Base-by-base conservation (phyloP, 495 filamentous ascomycete genomes). In the Annulohypoxylon nitens region DNA sequence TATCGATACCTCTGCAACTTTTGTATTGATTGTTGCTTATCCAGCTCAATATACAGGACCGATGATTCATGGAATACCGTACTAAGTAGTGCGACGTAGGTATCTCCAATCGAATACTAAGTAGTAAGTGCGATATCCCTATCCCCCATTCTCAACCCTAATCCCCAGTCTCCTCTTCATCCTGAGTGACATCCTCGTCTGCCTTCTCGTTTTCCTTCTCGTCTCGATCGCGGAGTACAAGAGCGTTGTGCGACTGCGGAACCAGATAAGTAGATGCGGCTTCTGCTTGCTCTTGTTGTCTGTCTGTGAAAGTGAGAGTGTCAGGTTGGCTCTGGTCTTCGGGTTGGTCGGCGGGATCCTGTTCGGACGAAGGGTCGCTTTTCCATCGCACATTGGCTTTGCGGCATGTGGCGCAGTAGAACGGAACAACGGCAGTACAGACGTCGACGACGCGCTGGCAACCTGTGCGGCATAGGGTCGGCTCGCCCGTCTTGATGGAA, bases 401-500 rank as follows among this genome's bases (percentile, higher is more conserved):
- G n/a, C 55, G 55, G 30, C 55, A 59, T 8, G 2, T 3, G 8
- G 5, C 14, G 14, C 45, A 68, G 18, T 43, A 3, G 50, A 51
- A 59, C 0, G 64, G 64, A 33, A 67, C 64, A 2, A 59, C 3
- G 8, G 34, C 64, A 50, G 14, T 26, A 0, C 53, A 2, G 18
- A 67, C 55, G 4, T 20, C 11, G 55, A 67, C 34, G 8, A 8
- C 25, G 10, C 64, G 64, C 18, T 20, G 1, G 12, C 30, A 30
- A 34, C 64, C 64, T 8, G 41, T 30, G 0, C 2, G n/a, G 33
- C 64, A 67, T 18, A 67, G 55, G 23, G 61, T 43, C 0, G 20
- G 1, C 12, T 43, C 12, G 10, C 55, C 55, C 14, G 62, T 65
- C 39, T 61, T 67, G 4, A 3, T 4, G 2, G 64, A 67, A 8